Percentiles rank a stretch among this genome's conserved stretches.
Evolutionary conservation across 169 alveolate species (phyloP).

Genomic region (Babesia gibsoni): DNA sequence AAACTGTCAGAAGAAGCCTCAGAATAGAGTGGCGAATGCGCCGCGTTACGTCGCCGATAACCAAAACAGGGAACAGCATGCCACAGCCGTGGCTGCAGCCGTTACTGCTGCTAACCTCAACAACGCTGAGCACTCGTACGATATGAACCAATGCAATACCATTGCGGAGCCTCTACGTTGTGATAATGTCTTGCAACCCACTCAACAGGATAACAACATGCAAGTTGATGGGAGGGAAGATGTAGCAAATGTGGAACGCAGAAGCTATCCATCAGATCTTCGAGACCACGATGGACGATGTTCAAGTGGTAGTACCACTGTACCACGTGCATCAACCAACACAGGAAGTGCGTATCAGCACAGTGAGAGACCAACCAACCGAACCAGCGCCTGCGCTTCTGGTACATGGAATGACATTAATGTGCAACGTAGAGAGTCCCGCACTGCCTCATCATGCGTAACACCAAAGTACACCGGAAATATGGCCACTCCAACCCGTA

Average conservation of each 20-base stretch:
- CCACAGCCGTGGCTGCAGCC: neutral
- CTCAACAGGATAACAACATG: neutral
- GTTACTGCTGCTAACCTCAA: neutral
- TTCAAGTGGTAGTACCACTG: neutral
- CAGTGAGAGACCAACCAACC: too few relatives aligned
- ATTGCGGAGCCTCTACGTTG: neutral
- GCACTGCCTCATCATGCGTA: too few relatives aligned
- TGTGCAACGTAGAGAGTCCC: too few relatives aligned
- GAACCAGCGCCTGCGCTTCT: too few relatives aligned
- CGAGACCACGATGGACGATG: neutral
- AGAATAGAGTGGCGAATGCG: neutral
- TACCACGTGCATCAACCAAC: neutral
- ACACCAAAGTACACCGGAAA: neutral
- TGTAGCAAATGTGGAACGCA: neutral
- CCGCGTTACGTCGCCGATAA: neutral
- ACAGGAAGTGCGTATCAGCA: neutral
- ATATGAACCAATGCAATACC: conserved; percentile 8
- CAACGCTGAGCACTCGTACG: neutral
- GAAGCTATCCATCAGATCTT: neutral
- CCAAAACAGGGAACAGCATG: neutral
- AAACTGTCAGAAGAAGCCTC: conserved; percentile 18
- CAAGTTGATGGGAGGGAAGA: neutral
- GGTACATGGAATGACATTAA: neutral
- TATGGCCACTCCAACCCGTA: neutral
- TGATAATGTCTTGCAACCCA: neutral